phyloP scores from a whole-genome alignment of 2,329 filamentous ascomycete genomes.

The Fusarium beomiforme region DNA sequence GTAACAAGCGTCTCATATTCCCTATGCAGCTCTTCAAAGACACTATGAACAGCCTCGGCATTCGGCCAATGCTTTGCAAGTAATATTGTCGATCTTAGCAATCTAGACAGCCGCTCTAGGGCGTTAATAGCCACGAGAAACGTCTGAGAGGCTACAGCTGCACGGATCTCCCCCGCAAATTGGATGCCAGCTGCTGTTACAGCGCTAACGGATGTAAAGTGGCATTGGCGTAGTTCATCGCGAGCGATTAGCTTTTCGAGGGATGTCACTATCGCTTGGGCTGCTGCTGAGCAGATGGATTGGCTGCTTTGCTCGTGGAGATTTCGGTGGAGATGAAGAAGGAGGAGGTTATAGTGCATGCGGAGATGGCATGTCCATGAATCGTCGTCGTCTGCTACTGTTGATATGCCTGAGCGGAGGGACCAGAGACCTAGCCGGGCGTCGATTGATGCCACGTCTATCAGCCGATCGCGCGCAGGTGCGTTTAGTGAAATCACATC shows the following conservation, averaged over 20 bases:
- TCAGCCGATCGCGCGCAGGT: constrained; percentile 19
- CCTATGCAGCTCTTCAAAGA: constrained; percentile 39
- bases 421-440: constrained; percentile 40
- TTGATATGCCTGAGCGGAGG: constrained; percentile 38
- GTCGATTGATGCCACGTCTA: constrained; percentile 37
- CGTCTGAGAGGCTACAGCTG: constrained; percentile 25
- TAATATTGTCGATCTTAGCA: constrained; percentile 27
- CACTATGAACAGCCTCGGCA: constrained; percentile 40
- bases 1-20: constrained; percentile 40
- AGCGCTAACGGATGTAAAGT: constrained; percentile 40
- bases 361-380: constrained; percentile 37
- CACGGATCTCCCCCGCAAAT: constrained; percentile 37
- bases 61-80: constrained; percentile 39
- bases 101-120: constrained; percentile 27
- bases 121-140: constrained; percentile 39
- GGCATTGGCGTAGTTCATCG: constrained; percentile 36
- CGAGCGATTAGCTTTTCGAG: constrained; percentile 35
- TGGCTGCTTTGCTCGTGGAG: constrained; percentile 27
- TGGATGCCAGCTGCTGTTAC: constrained; percentile 40
- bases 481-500: constrained; percentile 38
- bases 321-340: constrained; percentile 39
- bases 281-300: constrained; percentile 40
- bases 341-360: constrained; percentile 41
- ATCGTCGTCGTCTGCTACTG: constrained; percentile 33
- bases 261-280: constrained; percentile 37